Percentiles rank a stretch among this genome's conserved stretches.
Evolutionary conservation across 2,329 filamentous ascomycete genomes (phyloP).

Genomic region (Fulvia fulva): DNA sequence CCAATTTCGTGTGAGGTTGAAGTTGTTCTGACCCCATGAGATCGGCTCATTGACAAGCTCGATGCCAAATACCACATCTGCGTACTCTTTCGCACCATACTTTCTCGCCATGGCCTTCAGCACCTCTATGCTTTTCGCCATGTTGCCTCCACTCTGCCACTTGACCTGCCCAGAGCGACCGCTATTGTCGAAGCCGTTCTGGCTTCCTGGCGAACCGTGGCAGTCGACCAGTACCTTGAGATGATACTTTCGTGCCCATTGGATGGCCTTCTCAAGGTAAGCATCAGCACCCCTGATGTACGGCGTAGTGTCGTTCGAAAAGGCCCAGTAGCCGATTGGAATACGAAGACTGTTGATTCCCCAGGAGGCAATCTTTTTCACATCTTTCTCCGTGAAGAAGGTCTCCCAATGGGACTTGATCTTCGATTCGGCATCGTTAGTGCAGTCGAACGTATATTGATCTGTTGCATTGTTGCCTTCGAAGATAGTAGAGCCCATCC

Average conservation of each 20-base stretch:
- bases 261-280: conserved; percentile 48
- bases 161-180: conserved; percentile 22
- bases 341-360: conserved; percentile 44
- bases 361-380: conserved; percentile 37
- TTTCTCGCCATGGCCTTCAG: conserved; percentile 39
- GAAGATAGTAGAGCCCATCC: conserved; percentile 37
- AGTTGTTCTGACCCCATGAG: conserved; percentile 35
- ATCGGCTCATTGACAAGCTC: conserved; percentile 46
- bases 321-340: conserved; percentile 53
- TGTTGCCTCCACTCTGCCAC: conserved; percentile 33
- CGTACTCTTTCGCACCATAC: conserved; percentile 37
- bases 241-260: conserved; percentile 44
- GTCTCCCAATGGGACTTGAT: conserved; percentile 34
- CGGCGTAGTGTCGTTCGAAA: conserved; percentile 39
- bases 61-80: conserved; percentile 42
- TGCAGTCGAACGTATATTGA: conserved; percentile 39
- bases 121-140: conserved; percentile 35
- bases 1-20: conserved; percentile 35
- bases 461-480: conserved; percentile 33
- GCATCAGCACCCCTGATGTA: conserved; percentile 45
- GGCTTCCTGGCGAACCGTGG: conserved; percentile 48
- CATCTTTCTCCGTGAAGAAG: conserved; percentile 40
- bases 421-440: conserved; percentile 25
- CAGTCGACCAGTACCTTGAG: conserved; percentile 50
- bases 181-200: conserved; percentile 48